Evolutionary conservation across 106 monocot species (phyloP), one percentile per base, ranked within the genome.

Genomic region (Apostasia shenzhenica): DNA sequence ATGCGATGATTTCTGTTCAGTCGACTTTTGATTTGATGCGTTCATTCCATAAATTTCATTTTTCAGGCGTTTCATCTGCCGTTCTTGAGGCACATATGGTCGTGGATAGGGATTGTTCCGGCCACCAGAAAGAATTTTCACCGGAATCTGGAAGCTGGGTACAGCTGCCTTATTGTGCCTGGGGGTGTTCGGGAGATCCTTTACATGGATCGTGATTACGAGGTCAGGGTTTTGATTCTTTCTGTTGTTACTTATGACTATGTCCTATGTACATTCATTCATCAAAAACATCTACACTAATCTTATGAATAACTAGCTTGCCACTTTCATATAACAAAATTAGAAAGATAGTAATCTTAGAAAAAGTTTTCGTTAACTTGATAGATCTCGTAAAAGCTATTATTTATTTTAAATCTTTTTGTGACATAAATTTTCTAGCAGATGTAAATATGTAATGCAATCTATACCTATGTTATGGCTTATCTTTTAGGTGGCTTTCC

Each of bases 401-500:
- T 26, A 26, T 26, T 26, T 26, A 26, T 26, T 26, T 26, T 26
- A 26, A 26, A 26, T 26, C 26, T 26, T 26, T 26, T 26, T 26
- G 26, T 26, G 26, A 26, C 26, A 26, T 26, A 26, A 26, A 26
- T 26, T 26, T 26, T 26, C 26, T 26, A 26, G 26, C 26, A 26
- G 26, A 26, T 26, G 26, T 26, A 26, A 26, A 26, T 0, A 26
- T 26, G 26, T 26, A 26, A 26, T 26, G 26, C 26, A 26, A 26
- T 26, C 26, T 26, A 26, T 26, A 26, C 26, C 26, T 26, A 26
- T 26, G 26, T 26, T 26, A 26, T 26, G 26, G 26, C 0, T 26
- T 26, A 11, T 44, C 68, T 51, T 14, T 57, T 65, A 88, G 88
- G 81, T 88, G 46, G 81, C 79, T 12, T 88, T 81, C 61, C 75